Base-by-base conservation (phyloP, 106 monocot species). In the Allium cepa region DNA sequence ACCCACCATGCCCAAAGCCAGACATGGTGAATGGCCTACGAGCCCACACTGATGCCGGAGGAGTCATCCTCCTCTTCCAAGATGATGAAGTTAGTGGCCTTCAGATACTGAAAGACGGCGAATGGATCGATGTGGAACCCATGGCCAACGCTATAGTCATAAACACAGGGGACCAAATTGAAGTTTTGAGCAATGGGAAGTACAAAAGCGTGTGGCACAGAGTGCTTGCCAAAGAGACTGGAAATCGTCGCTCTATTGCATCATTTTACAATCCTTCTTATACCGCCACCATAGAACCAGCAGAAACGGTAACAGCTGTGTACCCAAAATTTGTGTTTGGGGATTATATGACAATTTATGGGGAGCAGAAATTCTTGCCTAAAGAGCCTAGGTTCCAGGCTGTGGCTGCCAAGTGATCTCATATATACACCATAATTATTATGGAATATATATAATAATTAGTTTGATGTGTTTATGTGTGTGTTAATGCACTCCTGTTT, bases 131-230 rank as follows among this genome's bases (percentile, higher is more conserved):
- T 60, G 93, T 93, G 4, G 53, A 85, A 68, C 88, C 93, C 0
- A 18, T 93, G 58, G 27, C 71, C 47, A 65, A 80, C 52, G 68
- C 93, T 45, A 81, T 93, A 55, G 88, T 93, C 28, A 79, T 88
- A 70, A 93, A 93, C 83, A 93, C 83, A 15, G 93, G 93, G 7
- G 93, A 93, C 70, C 88, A 93, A 72, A 79, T 93, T 1, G 93
- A 93, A 74, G 93, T 83, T 7, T 56, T 93, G 12, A 86, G 80
- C 77, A 93, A 93, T 18, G 92, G 92, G 7, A 72, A 76, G 58
- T 90, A 86, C 78, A 80, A 76, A 71, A 90, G 90, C 56, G 83
- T 66, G 2, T 81, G 72, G 83, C 90, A 90, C 81, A 77, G 90
- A 8, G 83, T 86, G 11, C 69, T 83, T 49, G 64, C 80, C 26